Evolutionary conservation across 2,329 filamentous ascomycete genomes (phyloP).

Genomic region (Cytospora chrysosperma): DNA sequence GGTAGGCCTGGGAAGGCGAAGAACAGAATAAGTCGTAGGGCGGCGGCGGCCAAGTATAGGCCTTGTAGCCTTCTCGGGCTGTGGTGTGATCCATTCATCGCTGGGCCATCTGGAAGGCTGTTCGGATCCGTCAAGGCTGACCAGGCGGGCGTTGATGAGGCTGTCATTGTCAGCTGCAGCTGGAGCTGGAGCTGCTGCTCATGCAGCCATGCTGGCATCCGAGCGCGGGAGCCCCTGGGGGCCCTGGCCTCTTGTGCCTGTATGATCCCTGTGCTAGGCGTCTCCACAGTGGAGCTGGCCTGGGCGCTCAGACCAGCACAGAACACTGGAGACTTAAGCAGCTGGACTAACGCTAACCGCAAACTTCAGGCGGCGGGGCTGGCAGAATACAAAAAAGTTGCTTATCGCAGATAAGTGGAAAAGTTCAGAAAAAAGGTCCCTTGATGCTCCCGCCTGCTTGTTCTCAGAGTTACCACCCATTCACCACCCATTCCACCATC

Average conservation of each 20-base stretch:
- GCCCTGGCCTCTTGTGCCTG: conserved; percentile 2
- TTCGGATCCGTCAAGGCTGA: conserved; percentile 6
- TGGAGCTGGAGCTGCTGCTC: not conserved
- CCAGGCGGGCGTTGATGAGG: conserved; percentile 3
- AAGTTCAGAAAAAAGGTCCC: conserved; percentile 32
- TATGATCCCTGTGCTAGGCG: not conserved
- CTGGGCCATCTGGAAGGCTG: conserved; percentile 28
- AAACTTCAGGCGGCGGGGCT: conserved; percentile 3
- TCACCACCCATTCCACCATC: conserved; percentile 9
- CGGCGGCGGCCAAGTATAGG: conserved; percentile 74
- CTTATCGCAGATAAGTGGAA: conserved; percentile 27
- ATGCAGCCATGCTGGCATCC: conserved; percentile 20
- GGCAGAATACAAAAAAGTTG: conserved; percentile 24
- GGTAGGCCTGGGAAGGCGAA: conserved; percentile 79
- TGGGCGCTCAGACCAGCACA: not conserved
- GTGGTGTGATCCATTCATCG: conserved; percentile 38
- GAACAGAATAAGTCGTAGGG: conserved; percentile 77
- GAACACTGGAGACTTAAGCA: not conserved
- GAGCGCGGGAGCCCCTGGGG: not conserved
- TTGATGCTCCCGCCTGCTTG: conserved; percentile 11
- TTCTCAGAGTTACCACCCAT: conserved; percentile 23
- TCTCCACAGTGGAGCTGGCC: not conserved
- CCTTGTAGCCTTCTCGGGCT: conserved; percentile 50
- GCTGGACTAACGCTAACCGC: not conserved
- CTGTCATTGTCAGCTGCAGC: not conserved